A percentile compares a stretch with the other conserved stretches of the same genome.
These are phyloP conservation scores for Veloporphyrellus conicus DNA, from an alignment of 1,284 basidiomycete genomes.

Conservation along the genomic window DNA sequence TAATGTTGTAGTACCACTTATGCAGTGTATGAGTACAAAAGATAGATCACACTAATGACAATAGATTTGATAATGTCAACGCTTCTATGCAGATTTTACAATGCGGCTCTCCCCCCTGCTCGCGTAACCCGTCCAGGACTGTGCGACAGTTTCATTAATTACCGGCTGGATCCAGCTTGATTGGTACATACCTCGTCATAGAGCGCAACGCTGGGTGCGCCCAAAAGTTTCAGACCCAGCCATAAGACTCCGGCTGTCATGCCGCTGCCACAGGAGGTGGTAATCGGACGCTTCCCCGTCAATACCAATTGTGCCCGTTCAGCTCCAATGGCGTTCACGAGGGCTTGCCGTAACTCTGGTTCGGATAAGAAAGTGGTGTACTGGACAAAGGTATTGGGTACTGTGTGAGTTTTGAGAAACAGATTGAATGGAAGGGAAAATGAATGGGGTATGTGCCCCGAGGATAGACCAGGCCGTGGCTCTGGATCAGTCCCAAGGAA, in stretches of 20 bases:
- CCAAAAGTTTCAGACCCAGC: conserved; percentile 75
- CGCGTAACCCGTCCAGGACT: conserved; percentile 87
- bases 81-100: conserved; percentile 37
- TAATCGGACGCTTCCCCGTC: conserved; percentile 54
- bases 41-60: conserved; percentile 8
- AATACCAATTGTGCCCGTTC: conserved; percentile 54
- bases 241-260: conserved; percentile 96
- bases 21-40: conserved; percentile 17
- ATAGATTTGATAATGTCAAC: conserved; percentile 7
- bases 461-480: conserved; percentile 81
- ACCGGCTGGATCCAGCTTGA: conserved; percentile 7
- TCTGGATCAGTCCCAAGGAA: conserved; percentile 82
- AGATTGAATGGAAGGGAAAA: conserved; percentile 79
- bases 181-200: conserved; percentile 74
- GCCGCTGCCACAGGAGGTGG: conserved; percentile 84
- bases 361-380: conserved; percentile 66
- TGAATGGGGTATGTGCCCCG: conserved; percentile 91
- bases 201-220: conserved; percentile 56
- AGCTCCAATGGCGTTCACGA: conserved; percentile 58
- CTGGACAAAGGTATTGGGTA: conserved; percentile 36
- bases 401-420: conserved; percentile 60
- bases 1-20: conserved; percentile 34
- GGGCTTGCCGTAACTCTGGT: conserved; percentile 54
- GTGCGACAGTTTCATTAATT: conserved; percentile 19
- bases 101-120: conserved; percentile 61